phyloP scores from a whole-genome alignment of 2,329 filamentous ascomycete species.

The Cordyceps pruinosa region DNA sequence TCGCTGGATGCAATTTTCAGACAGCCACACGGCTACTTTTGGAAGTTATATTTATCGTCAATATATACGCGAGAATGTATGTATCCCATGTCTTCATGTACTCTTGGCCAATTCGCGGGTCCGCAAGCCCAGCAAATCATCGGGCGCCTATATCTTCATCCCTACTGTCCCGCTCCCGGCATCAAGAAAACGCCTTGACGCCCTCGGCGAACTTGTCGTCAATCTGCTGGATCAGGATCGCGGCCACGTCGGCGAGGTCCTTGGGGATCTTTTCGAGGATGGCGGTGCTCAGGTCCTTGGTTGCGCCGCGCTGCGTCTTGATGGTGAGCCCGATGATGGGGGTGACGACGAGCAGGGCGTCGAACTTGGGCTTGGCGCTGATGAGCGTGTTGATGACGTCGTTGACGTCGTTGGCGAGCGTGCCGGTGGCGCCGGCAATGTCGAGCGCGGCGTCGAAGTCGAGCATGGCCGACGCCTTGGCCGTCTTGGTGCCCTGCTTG shows the following conservation, averaged over 20 bases:
- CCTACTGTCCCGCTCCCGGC: not conserved
- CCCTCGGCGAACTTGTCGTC: slow-evolving; percentile 31
- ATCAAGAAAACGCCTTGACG: slow-evolving; percentile 24
- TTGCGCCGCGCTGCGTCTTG: slow-evolving; percentile 32
- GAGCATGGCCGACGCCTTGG: slow-evolving; percentile 31
- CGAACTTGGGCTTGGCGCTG: slow-evolving; percentile 36
- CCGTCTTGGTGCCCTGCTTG: slow-evolving; percentile 30
- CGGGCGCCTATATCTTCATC: not conserved
- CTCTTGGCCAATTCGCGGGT: not conserved
- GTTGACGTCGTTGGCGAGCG: slow-evolving; percentile 32
- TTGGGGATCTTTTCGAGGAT: slow-evolving; percentile 35
- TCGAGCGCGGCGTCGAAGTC: slow-evolving; percentile 30
- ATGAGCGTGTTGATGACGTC: slow-evolving; percentile 32
- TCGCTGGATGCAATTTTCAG: no score
- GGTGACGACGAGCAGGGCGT: slow-evolving; percentile 30
- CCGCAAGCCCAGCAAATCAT: not conserved
- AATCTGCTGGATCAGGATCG: slow-evolving; percentile 31
- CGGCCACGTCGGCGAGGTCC: slow-evolving; percentile 25
- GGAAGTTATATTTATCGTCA: not conserved
- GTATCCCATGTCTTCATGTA: not conserved
- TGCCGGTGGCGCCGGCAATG: slow-evolving; percentile 30
- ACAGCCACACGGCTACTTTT: not conserved
- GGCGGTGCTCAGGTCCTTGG: slow-evolving; percentile 29
- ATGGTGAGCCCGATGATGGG: slow-evolving; percentile 38
- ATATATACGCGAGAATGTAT: slow-evolving; percentile 2